Evolutionary conservation across 352 stramenopile species (phyloP).

Genomic region (Albugo candida): DNA sequence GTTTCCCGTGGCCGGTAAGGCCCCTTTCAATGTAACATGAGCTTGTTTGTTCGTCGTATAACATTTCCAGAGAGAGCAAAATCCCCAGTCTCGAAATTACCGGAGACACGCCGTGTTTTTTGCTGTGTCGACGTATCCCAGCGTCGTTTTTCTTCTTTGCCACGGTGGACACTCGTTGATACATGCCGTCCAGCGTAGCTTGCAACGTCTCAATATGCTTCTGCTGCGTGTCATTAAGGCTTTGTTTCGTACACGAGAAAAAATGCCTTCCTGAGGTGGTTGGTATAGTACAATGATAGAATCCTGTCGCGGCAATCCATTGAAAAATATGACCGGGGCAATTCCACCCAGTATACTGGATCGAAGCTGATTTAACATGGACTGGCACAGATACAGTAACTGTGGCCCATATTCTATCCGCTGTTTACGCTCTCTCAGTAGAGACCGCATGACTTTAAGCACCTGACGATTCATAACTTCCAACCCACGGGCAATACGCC

Average conservation of each 20-base stretch:
- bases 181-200: too few relatives aligned
- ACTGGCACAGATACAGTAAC: conserved; percentile 2
- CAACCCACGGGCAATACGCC: conserved; percentile 2
- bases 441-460: not conserved
- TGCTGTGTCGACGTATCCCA: not conserved
- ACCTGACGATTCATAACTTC: conserved; percentile 5
- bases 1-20: too few relatives aligned
- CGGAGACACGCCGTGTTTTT: too few relatives aligned
- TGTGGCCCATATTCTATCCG: not conserved
- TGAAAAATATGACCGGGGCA: conserved; percentile 13
- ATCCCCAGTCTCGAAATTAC: too few relatives aligned
- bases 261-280: not conserved
- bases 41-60: too few relatives aligned
- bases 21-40: too few relatives aligned
- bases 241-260: not conserved
- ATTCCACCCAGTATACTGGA: conserved; percentile 8
- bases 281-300: not conserved
- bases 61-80: too few relatives aligned
- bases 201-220: too few relatives aligned
- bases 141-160: too few relatives aligned
- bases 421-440: conserved; percentile 1
- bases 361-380: conserved; percentile 7
- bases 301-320: conserved; percentile 5
- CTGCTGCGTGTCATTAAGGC: not conserved
- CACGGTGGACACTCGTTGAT: too few relatives aligned